phyloP scores from a whole-genome alignment of 2,329 filamentous ascomycete genomes.

The Aspergillus hortae region DNA sequence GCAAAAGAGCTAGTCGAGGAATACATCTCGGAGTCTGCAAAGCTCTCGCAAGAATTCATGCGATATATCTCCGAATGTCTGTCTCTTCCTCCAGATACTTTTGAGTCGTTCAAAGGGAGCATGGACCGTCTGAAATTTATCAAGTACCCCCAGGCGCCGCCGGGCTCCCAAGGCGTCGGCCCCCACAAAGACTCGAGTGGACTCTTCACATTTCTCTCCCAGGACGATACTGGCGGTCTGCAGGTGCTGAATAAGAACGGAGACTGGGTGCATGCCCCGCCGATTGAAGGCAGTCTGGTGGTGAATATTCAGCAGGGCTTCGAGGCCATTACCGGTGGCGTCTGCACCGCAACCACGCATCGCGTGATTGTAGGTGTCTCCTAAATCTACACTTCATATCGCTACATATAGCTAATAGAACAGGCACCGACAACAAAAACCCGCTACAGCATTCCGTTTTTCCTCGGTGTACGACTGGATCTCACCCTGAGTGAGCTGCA shows the following conservation, averaged over 20 bases:
- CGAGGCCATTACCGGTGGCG: conserved; percentile 54
- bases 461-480: conserved; percentile 50
- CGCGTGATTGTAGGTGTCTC: conserved; percentile 28
- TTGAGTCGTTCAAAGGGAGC: conserved; percentile 45
- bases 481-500: conserved; percentile 46
- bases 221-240: conserved; percentile 43
- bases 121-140: conserved; percentile 56
- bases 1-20: conserved; percentile 37
- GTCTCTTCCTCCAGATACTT: conserved; percentile 46
- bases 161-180: conserved; percentile 51
- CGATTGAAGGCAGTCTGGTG: conserved; percentile 43
- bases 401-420: too few species aligned
- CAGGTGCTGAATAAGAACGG: conserved; percentile 47
- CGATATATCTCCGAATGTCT: conserved; percentile 54
- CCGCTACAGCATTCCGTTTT: conserved; percentile 52
- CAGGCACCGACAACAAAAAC: conserved; percentile 30
- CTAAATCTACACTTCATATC: background rate
- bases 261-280: conserved; percentile 44
- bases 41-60: conserved; percentile 51
- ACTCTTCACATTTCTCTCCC: conserved; percentile 40
- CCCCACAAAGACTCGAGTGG: conserved; percentile 56
- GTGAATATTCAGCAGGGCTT: conserved; percentile 53
- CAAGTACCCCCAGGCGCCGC: conserved; percentile 47
- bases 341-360: conserved; percentile 45
- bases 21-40: conserved; percentile 50